A percentile compares a stretch with the other conserved stretches of the same genome.
Evolutionary conservation across 75 land plant genomes (phyloP).

Genomic region (Picea sitchensis): DNA sequence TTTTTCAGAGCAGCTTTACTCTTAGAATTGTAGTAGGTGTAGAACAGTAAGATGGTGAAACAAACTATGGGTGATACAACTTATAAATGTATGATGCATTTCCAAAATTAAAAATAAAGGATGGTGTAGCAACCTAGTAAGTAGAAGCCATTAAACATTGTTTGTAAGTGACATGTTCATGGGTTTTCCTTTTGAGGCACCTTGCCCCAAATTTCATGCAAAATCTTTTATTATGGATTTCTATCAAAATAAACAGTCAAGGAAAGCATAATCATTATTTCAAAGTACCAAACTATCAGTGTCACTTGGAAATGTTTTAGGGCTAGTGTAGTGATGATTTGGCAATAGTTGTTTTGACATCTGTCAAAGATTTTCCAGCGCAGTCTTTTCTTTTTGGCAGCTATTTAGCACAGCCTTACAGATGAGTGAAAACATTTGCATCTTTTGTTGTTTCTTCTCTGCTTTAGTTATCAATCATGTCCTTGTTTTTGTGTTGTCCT

Average conservation of each 20-base stretch:
- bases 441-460: background rate
- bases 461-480: background rate
- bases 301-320: background rate
- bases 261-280: background rate
- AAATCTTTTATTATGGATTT: too few species aligned
- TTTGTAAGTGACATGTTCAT: too few species aligned
- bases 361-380: background rate
- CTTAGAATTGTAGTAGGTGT: too few species aligned
- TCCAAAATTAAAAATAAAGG: too few species aligned
- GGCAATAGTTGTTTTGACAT: background rate
- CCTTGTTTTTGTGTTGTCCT: constrained; percentile 2
- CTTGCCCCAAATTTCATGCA: too few species aligned
- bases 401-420: background rate
- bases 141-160: too few species aligned
- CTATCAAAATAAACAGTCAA: background rate
- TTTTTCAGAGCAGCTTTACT: too few species aligned
- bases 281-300: background rate
- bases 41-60: too few species aligned
- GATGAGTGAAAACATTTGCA: background rate
- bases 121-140: too few species aligned
- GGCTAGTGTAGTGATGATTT: background rate
- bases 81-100: too few species aligned
- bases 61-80: too few species aligned
- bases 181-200: too few species aligned
- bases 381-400: background rate